These are phyloP conservation scores for Trichophyton equinum DNA, from an alignment of 2,329 filamentous ascomycete genomes.

Conservation along the genomic window DNA sequence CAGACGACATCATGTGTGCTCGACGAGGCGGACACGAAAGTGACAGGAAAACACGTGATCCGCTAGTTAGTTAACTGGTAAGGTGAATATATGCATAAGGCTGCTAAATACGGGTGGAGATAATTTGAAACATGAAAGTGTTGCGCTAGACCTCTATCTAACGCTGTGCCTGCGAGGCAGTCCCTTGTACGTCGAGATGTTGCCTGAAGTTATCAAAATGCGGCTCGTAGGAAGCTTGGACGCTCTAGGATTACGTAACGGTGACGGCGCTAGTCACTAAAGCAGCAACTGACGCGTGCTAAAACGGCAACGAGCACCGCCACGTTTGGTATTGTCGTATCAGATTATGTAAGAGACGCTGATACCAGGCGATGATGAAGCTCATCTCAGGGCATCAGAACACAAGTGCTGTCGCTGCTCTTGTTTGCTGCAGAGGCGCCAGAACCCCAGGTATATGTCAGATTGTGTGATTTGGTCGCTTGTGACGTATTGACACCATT, in stretches of 20 bases:
- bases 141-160: not conserved
- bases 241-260: no score
- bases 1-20: constrained; percentile 7
- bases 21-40: not conserved
- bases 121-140: not conserved
- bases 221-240: not conserved
- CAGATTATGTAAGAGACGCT: not conserved
- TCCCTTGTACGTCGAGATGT: not conserved
- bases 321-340: not conserved
- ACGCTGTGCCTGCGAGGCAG: not conserved
- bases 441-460: not conserved
- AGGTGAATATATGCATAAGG: not conserved
- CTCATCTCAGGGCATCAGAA: not conserved
- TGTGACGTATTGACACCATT: no score
- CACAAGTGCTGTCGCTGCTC: not conserved
- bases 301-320: not conserved
- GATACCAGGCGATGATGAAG: not conserved
- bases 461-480: not conserved
- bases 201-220: not conserved
- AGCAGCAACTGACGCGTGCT: not conserved
- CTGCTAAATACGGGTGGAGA: not conserved
- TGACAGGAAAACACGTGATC: constrained; percentile 8
- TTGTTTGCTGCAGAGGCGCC: not conserved
- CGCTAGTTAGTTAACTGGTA: no score
- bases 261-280: not conserved